These are phyloP conservation scores for Cylindrotheca closterium DNA, from an alignment of 108 stramenopile genomes.

Conservation along the genomic window DNA sequence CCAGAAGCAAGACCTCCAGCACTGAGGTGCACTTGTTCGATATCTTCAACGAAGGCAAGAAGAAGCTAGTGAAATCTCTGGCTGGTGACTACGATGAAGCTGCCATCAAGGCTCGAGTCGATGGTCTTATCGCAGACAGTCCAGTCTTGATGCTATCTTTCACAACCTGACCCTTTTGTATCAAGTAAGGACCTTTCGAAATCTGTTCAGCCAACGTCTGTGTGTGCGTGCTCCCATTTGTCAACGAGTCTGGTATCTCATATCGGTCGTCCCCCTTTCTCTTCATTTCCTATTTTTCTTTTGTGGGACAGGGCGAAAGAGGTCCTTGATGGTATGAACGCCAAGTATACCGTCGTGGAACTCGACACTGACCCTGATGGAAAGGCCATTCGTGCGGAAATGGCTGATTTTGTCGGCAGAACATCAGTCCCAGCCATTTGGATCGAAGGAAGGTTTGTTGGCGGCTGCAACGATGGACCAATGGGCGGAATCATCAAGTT, in stretches of 20 bases:
- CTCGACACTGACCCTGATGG: constrained; percentile 64
- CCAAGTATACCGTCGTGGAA: constrained; percentile 73
- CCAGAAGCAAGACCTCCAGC: no score
- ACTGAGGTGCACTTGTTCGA: constrained; percentile 20
- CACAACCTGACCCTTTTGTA: constrained; percentile 88
- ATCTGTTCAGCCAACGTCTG: no score
- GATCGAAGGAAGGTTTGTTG: constrained; percentile 80
- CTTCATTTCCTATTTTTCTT: neutral
- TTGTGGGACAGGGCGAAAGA: constrained; percentile 70
- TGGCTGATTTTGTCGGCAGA: constrained; percentile 74
- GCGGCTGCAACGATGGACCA: constrained; percentile 90
- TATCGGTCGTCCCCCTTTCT: neutral
- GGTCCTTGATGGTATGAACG: constrained; percentile 65
- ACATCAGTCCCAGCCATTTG: constrained; percentile 93
- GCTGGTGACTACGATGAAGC: constrained; percentile 84
- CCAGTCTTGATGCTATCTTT: constrained; percentile 76
- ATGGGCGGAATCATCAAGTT: constrained; percentile 71
- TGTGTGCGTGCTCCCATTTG: no score
- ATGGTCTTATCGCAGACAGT: constrained; percentile 55
- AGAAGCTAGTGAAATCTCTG: constrained; percentile 71
- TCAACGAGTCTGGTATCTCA: neutral
- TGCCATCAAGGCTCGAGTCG: constrained; percentile 49
- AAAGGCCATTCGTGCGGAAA: constrained; percentile 84
- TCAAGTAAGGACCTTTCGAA: constrained; percentile 29
- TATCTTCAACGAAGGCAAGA: constrained; percentile 80